Percentiles rank a stretch among this genome's conserved stretches.
These are phyloP conservation scores for Iris pallida DNA, from an alignment of 116 monocot species.

Conservation along the genomic window DNA sequence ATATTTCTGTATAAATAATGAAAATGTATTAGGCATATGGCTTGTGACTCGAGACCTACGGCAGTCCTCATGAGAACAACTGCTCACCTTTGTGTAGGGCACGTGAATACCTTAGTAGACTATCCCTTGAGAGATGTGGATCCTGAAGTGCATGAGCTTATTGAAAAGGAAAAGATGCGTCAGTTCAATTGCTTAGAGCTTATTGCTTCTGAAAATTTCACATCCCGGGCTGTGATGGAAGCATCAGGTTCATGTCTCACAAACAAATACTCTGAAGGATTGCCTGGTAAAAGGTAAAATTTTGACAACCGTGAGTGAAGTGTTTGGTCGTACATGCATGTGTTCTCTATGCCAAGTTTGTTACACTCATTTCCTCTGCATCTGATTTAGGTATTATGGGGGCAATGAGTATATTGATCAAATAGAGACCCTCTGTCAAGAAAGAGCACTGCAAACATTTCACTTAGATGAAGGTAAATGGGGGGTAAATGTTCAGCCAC, in stretches of 20 bases:
- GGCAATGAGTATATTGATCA: constrained; percentile 31
- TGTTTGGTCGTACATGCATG: not conserved
- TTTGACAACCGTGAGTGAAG: not conserved
- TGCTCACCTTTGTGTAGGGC: not conserved
- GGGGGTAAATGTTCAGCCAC: constrained; percentile 30
- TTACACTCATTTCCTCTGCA: not conserved
- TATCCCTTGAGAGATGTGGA: constrained; percentile 21
- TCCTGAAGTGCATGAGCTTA: constrained; percentile 27
- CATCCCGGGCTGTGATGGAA: constrained; percentile 44
- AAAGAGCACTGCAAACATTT: constrained; percentile 26
- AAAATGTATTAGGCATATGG: too few species aligned
- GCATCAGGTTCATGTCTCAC: constrained; percentile 42
- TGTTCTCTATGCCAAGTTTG: not conserved
- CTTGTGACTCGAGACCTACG: too few species aligned
- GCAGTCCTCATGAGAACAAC: too few species aligned
- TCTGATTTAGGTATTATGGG: constrained; percentile 22
- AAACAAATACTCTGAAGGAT: constrained; percentile 40
- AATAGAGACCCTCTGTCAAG: constrained; percentile 22
- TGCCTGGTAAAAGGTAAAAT: constrained; percentile 31
- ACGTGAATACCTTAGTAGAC: constrained; percentile 6
- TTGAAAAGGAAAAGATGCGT: constrained; percentile 25
- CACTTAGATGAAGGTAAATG: constrained; percentile 17
- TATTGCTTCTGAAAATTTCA: constrained; percentile 42
- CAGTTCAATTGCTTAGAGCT: constrained; percentile 34
- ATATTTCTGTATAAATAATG: too few species aligned